Evolutionary conservation across 139 green algal genomes (phyloP).

Genomic region (Astrephomene gubernaculifera): DNA sequence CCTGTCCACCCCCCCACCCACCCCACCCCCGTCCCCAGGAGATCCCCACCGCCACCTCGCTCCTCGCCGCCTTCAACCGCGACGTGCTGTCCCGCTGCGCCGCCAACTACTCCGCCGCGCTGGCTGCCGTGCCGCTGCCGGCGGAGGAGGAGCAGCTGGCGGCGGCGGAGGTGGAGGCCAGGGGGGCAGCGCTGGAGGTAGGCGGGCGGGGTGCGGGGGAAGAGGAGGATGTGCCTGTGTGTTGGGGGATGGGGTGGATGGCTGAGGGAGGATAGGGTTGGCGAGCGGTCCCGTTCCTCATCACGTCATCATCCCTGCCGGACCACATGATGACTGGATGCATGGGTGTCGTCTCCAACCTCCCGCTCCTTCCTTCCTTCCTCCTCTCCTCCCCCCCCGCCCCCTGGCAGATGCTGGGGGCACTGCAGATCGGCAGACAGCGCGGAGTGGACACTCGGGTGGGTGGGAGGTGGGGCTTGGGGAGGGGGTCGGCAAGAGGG

Average conservation of each 20-base stretch:
- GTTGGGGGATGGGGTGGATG: neutral
- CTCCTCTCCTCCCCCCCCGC: too few relatives aligned
- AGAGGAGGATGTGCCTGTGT: neutral
- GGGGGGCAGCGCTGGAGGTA: conserved; percentile 30
- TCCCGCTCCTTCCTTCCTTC: neutral
- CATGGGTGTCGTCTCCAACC: too few relatives aligned
- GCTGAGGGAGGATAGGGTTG: neutral
- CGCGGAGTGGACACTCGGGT: neutral
- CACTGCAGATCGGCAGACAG: conserved; percentile 17
- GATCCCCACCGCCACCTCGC: conserved; percentile 58
- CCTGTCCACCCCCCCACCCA: too few relatives aligned
- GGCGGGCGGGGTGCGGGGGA: neutral
- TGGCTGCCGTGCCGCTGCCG: conserved; percentile 61
- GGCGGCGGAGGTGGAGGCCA: conserved; percentile 11
- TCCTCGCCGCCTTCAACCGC: conserved; percentile 69
- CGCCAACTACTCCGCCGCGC: conserved; percentile 28
- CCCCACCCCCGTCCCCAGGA: conserved; percentile 39
- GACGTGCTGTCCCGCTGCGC: conserved; percentile 48
- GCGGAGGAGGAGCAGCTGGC: conserved; percentile 59
- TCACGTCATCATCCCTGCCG: too few relatives aligned
- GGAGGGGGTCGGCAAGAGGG: neutral
- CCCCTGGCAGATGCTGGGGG: conserved; percentile 13
- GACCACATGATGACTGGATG: too few relatives aligned
- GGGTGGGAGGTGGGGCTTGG: neutral
- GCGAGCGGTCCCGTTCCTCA: too few relatives aligned